Conservation (phyloP, 2,329 filamentous ascomycete species). For the Penicillium sp. region DNA sequence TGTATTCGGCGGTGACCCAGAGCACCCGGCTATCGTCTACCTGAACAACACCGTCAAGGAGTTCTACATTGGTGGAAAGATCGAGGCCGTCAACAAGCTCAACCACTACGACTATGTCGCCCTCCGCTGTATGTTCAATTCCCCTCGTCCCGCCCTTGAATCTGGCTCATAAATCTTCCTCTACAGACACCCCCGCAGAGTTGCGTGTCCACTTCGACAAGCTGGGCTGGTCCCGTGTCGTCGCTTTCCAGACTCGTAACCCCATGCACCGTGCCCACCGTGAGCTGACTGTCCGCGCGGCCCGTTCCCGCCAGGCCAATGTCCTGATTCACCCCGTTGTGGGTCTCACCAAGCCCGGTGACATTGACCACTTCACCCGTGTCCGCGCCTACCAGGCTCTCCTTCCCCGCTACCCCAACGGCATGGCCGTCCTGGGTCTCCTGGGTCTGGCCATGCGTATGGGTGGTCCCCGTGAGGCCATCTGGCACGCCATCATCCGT, state of each 20-base stretch:
- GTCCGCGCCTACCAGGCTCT: conserved; percentile 98
- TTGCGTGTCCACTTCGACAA: conserved; percentile 97
- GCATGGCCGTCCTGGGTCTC: conserved; percentile 95
- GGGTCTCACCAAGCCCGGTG: conserved; percentile 95
- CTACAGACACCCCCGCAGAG: conserved; percentile 81
- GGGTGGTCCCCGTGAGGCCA: conserved; percentile 95
- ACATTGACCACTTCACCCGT: conserved; percentile 99
- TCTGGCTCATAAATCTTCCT: conserved; percentile 1
- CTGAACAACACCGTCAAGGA: conserved; percentile 77
- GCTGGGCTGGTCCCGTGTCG: conserved; percentile 95
- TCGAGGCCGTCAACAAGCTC: conserved; percentile 90
- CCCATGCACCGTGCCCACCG: conserved; percentile 99
- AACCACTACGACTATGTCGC: conserved; percentile 99
- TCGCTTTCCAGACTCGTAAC: conserved; percentile 98
- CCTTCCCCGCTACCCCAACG: conserved; percentile 94
- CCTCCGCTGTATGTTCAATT: conserved; percentile 69
- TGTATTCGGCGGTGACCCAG: conserved; percentile 89
- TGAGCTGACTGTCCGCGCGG: conserved; percentile 95
- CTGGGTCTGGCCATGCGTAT: conserved; percentile 97
- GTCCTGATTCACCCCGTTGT: conserved; percentile 99
- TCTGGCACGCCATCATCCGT: conserved; percentile 99
- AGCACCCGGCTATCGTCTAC: conserved; percentile 90
- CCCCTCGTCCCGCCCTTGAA: neutral
- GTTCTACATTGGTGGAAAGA: conserved; percentile 92
- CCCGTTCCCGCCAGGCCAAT: conserved; percentile 93